Evolutionary conservation across 768 basidiomycete genomes (phyloP), one percentile per base, ranked within the genome.

Genomic region (Dentipellis sp.): DNA sequence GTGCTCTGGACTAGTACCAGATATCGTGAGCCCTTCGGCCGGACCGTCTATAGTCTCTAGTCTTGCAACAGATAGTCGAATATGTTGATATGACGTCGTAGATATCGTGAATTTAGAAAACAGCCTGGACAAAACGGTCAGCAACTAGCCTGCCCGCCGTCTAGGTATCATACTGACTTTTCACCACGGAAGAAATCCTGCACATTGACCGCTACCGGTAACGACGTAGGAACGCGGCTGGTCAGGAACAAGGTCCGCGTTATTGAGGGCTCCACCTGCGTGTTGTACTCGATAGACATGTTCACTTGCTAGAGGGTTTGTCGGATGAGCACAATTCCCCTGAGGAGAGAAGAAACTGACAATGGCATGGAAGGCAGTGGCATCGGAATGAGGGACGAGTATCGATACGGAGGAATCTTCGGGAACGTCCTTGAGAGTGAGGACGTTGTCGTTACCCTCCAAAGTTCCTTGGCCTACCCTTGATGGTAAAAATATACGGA

Each of bases 101-200:
- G 92, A 91, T 50, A 97, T 79, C 0, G 90, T 92, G 66, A 95
- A 98, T 66, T 87, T 88, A 3, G 91, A 94, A 62, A 97, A 83
- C 4, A 97, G 71, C 59, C 95, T 97, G 58, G 48, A 60, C 53
- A 56, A 34, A 47, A 37, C 50, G 40, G 54, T 22, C 56, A 56
- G 52, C 21, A 7, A 19, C 40, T 21, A 14, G 14, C 19, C 2
- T 9, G 4, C 11, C n/a, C 39, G 36, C 12, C 52, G 21, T 9
- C 4, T 34, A 51, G 10, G 21, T 36, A 9, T 40, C 54, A 35
- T 11, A 6, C 47, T 76, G 46, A 93, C 95, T 83, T 84, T 55
- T 81, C 75, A 23, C 87, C 86, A 19, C 95, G 83, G 75, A 98
- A 97, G 69, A 92, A 94, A 67, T 99, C 97, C 69, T 97, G 90